Base-by-base conservation (phyloP, 2,329 filamentous ascomycete species). In the Trichoderma sp. region DNA sequence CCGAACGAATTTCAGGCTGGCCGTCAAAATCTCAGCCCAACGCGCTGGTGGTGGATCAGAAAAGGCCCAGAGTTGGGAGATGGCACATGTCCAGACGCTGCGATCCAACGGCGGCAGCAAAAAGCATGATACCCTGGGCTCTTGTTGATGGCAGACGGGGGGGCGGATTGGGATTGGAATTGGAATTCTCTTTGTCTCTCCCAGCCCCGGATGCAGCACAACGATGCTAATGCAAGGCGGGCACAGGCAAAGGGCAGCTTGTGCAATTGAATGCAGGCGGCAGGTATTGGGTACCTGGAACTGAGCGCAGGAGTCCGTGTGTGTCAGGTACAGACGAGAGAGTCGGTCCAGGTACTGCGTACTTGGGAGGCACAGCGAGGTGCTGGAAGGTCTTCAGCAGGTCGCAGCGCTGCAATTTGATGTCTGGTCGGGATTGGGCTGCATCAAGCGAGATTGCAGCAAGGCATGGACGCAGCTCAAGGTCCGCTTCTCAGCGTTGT, bases 371-470 rank as follows among this genome's bases (percentile, higher is more conserved):
- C 37, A 42, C n/a, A n/a, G n/a, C n/a, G n/a, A n/a, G n/a, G n/a
- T n/a, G n/a, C n/a, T n/a, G n/a, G n/a, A n/a, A n/a, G n/a, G n/a
- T n/a, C n/a, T n/a, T n/a, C n/a, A 42, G 37, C 34, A 10, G 39
- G 39, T n/a, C 19, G 60, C 50, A 64, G 60, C 35, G 48, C 42
- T n/a, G 50, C 50, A 54, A 54, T 54, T 53, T 54, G 50, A 54
- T 27, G 27, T 54, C 17, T 27, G 25, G 27, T 17, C 50, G 29
- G 61, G 61, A 64, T 64, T 64, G 61, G 61, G 61, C 61, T 68
- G 66, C 66, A 68, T 58, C 54, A 68, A 68, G 66, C 66, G 66
- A 68, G 66, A 68, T 68, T 68, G 66, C 59, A 42, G 64, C 56
- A 67, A 60, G 52, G 66, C 59, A 64, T 68, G 66, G 59, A 64